These are phyloP conservation scores for Cucumis cinereus DNA, from an alignment of 306 rosid genomes.

Conservation along the genomic window DNA sequence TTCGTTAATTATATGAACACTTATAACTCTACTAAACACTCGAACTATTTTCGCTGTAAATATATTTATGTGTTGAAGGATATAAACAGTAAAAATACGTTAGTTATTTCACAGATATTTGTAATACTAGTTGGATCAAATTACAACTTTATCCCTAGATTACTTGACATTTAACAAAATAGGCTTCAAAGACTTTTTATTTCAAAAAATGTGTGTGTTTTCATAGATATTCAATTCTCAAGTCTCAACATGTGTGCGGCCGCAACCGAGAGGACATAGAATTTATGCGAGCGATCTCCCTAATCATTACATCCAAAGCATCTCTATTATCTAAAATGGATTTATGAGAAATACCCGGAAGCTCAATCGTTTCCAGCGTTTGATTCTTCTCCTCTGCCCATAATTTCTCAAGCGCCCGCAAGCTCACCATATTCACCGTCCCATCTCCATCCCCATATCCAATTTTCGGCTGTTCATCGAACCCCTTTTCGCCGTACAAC, in stretches of 20 bases:
- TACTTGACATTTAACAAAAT: no score
- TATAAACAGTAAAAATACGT: no score
- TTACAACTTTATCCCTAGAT: no score
- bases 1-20: no score
- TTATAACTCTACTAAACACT: no score
- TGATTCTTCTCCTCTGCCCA: slow-evolving; percentile 49
- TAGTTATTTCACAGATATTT: no score
- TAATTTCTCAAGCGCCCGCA: slow-evolving; percentile 41
- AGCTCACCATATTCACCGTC: slow-evolving; percentile 69
- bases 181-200: no score
- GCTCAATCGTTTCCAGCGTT: slow-evolving; percentile 27
- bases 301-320: slow-evolving; percentile 35
- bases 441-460: slow-evolving; percentile 79
- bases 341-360: slow-evolving; percentile 50
- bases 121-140: no score
- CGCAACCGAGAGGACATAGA: slow-evolving; percentile 8
- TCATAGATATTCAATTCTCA: no score
- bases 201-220: no score
- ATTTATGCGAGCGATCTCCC: slow-evolving; percentile 35
- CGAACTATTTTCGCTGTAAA: no score
- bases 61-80: no score
- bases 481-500: slow-evolving; percentile 36
- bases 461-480: slow-evolving; percentile 53
- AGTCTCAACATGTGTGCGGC: neutral
- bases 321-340: slow-evolving; percentile 37